Base-by-base conservation (phyloP, 1,284 basidiomycete genomes). In the Exobasidium rhododendri region DNA sequence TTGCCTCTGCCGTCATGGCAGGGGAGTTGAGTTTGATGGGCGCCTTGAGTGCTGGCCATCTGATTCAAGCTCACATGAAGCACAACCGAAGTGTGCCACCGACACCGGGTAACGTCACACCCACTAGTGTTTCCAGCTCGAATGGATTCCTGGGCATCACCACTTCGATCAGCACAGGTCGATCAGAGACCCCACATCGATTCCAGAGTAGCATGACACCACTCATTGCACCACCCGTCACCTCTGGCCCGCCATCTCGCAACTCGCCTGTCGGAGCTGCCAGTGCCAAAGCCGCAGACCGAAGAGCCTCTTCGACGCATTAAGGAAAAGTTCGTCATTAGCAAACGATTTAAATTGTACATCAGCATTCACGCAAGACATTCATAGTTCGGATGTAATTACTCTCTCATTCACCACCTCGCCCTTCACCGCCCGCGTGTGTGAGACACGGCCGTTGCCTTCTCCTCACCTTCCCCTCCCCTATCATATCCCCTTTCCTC, bases 41-140 rank as follows among this genome's bases (percentile, higher is more conserved):
- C 22, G 77, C 77, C 17, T 61, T 79, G 29, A 67, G 70, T 47
- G 77, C 77, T 0, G 77, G 77, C 13, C 77, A 79, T 55, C 62
- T 79, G 56, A 79, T 79, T 66, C 68, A 74, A 61, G 77, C 76
- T 31, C 77, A 79, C 65, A 79, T 79, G 77, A 67, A 70, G 65
- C 77, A 79, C 63, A 79, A 79, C 60, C 73, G 77, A 29, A 71
- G 68, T 14, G 75, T 69, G n/a, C 76, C 77, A 1, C 61, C 61
- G 3, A 62, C 77, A 29, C 76, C 77, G 1, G 76, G 77, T 4
- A 72, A 70, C 20, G 65, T 71, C 63, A 77, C 73, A 35, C 77
- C 77, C 6, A 40, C 13, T 11, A 43, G n/a, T 40, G 13, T 10
- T 3, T 20, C 20, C 35, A 45, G 32, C 53, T 17, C 31, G 58